These are phyloP conservation scores for Acanthamoeba polyphaga DNA, from an alignment of 208 protist species.

Conservation along the genomic window DNA sequence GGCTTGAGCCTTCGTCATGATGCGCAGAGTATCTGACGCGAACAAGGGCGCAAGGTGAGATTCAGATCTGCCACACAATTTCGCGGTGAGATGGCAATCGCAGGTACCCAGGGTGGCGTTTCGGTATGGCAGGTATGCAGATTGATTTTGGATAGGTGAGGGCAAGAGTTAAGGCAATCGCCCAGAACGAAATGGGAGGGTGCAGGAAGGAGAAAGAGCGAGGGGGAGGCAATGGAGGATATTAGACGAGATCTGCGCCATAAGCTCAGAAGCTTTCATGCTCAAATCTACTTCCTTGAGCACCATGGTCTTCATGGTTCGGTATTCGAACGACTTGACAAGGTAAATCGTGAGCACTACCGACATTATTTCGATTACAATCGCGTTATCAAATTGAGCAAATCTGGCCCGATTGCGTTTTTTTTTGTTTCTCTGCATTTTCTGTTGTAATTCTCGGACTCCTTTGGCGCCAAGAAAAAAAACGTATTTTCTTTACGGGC, in stretches of 20 bases:
- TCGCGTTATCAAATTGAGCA: background rate
- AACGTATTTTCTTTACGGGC: background rate
- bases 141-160: slow-evolving; percentile 38
- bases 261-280: slow-evolving; percentile 10
- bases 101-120: slow-evolving; percentile 21
- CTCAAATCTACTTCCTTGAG: slow-evolving; percentile 60
- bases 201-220: background rate
- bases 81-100: background rate
- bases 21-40: slow-evolving; percentile 42
- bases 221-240: background rate
- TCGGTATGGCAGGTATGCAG: slow-evolving; percentile 19
- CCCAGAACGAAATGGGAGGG: background rate
- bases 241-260: background rate
- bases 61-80: background rate
- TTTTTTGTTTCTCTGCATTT: background rate
- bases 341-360: slow-evolving; percentile 62
- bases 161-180: background rate
- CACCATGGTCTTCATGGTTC: slow-evolving; percentile 72
- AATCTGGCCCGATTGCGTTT: background rate
- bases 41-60: background rate
- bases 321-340: slow-evolving; percentile 68
- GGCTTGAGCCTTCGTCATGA: slow-evolving; percentile 41
- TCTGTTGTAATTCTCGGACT: background rate
- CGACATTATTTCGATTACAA: background rate
- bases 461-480: too few relatives aligned